These are phyloP conservation scores for Chrysopogon serrulatus DNA, from an alignment of 176 grass and related monocot species.

Conservation along the genomic window DNA sequence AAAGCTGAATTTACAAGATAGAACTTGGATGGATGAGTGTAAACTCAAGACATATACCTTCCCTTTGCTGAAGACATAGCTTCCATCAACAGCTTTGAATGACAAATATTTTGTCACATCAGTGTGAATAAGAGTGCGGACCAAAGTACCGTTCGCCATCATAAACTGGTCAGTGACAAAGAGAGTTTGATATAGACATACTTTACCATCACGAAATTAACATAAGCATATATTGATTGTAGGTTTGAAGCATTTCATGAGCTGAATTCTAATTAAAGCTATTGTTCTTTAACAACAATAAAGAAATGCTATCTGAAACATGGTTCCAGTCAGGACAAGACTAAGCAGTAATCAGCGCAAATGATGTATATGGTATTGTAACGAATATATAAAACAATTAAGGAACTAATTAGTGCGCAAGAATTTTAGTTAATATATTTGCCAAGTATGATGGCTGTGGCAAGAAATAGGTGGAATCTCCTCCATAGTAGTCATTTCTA, in stretches of 20 bases:
- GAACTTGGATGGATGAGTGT: neutral
- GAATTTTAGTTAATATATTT: conserved; percentile 3
- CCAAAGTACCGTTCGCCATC: conserved; percentile 86
- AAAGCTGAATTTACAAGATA: neutral
- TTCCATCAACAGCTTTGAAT: conserved; percentile 85
- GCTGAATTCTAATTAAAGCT: conserved; percentile 7
- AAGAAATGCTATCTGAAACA: neutral
- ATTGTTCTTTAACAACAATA: conserved; percentile 5
- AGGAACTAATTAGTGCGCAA: neutral
- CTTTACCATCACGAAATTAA: conserved; percentile 10
- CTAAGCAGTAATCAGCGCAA: neutral
- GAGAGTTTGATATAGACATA: neutral
- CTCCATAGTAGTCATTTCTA: conserved; percentile 85
- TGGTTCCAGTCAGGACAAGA: neutral
- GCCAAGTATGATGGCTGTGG: neutral
- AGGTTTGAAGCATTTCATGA: conserved; percentile 2
- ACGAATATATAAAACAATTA: neutral
- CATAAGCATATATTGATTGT: neutral
- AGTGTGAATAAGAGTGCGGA: conserved; percentile 80
- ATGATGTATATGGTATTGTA: neutral
- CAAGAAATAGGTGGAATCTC: conserved; percentile 56
- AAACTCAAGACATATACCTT: conserved; percentile 50
- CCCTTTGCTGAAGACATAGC: conserved; percentile 88
- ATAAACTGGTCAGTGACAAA: conserved; percentile 61
- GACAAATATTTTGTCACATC: conserved; percentile 84